A percentile compares a stretch with the other conserved stretches of the same genome.
phyloP scores from a whole-genome alignment of 2,329 filamentous ascomycete species.

The Elsinoe arachidis region DNA sequence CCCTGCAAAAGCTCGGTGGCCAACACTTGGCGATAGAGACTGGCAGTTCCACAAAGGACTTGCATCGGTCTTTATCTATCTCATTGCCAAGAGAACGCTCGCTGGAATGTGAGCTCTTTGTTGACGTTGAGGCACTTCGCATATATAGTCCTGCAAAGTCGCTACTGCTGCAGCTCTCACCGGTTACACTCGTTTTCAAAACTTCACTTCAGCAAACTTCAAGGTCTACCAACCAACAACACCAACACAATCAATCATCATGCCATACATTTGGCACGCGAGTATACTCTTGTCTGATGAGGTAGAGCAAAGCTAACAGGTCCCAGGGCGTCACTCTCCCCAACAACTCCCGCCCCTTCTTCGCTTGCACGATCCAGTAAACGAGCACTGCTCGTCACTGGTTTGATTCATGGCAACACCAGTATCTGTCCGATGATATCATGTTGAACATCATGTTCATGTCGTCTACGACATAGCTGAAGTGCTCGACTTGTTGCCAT shows the following conservation, averaged over 20 bases:
- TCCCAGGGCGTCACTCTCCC: neutral
- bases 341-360: neutral
- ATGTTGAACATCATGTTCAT: too few species aligned
- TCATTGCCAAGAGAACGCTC: too few species aligned
- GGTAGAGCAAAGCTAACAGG: too few species aligned
- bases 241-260: neutral
- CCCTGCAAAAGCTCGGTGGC: too few species aligned
- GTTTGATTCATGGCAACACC: neutral
- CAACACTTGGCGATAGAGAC: too few species aligned
- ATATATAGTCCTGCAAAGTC: neutral
- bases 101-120: neutral
- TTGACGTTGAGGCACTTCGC: neutral
- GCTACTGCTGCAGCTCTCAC: neutral
- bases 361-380: slow-evolving; percentile 2
- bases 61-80: too few species aligned
- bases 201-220: neutral
- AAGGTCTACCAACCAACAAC: neutral
- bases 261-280: neutral
- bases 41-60: too few species aligned
- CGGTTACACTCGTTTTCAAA: neutral
- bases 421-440: too few species aligned
- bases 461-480: too few species aligned
- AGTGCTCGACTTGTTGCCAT: too few species aligned
- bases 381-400: neutral
- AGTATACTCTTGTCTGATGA: neutral